Evolutionary conservation across 805 yeast genomes (phyloP).

Genomic region (Wilhelminamyces savonicus): DNA sequence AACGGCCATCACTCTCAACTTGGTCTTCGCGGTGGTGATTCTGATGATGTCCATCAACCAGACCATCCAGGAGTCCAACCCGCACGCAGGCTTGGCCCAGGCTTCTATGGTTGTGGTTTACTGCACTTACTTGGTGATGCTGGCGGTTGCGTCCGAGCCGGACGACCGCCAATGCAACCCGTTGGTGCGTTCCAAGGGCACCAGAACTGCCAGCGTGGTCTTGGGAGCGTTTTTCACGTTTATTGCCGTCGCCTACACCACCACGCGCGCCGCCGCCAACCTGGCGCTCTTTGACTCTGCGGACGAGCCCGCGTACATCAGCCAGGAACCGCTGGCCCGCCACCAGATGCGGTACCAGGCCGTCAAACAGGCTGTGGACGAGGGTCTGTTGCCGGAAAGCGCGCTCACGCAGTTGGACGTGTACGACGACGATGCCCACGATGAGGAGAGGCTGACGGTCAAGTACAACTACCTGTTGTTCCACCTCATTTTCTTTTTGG

Average conservation of each 20-base stretch:
- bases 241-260: conserved; percentile 92
- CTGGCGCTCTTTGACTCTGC: conserved; percentile 36
- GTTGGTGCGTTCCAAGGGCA: conserved; percentile 78
- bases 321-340: conserved; percentile 42
- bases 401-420: conserved; percentile 75
- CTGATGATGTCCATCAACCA: conserved; percentile 75
- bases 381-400: conserved; percentile 89
- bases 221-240: conserved; percentile 92
- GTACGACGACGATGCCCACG: conserved; percentile 39
- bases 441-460: conserved; percentile 55
- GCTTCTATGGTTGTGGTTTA: conserved; percentile 92
- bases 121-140: conserved; percentile 83
- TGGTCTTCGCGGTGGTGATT: conserved; percentile 56
- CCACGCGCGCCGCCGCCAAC: conserved; percentile 89
- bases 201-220: conserved; percentile 81
- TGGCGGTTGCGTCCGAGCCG: conserved; percentile 95
- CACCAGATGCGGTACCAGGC: conserved; percentile 82
- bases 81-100: conserved; percentile 95
- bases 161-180: conserved; percentile 94
- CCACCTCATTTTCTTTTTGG: conserved; percentile 87
- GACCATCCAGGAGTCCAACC: conserved; percentile 82
- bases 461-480: conserved; percentile 82
- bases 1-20: conserved; percentile 74
- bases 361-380: conserved; percentile 88
- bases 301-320: conserved; percentile 28